These are phyloP conservation scores for Colletotrichum sp. DNA, from an alignment of 2,329 filamentous ascomycete genomes.

Conservation along the genomic window DNA sequence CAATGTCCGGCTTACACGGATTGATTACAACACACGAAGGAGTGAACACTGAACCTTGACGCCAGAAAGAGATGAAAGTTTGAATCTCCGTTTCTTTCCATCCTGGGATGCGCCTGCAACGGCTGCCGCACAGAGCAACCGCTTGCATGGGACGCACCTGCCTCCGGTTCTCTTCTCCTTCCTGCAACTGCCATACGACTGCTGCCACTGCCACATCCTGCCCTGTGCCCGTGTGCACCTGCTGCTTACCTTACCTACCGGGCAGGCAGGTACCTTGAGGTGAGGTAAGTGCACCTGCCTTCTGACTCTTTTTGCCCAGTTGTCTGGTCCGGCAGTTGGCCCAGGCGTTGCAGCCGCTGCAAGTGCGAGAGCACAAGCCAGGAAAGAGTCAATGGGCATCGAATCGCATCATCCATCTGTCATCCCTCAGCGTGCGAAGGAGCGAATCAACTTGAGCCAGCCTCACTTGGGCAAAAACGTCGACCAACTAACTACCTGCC, in stretches of 20 bases:
- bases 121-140: constrained; percentile 3
- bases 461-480: background rate
- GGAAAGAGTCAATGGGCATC: background rate
- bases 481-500: background rate
- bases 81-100: background rate
- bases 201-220: background rate
- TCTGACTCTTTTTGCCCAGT: background rate
- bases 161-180: background rate
- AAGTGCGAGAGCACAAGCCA: background rate
- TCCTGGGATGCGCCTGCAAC: background rate
- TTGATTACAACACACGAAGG: background rate
- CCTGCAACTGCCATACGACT: background rate
- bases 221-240: background rate
- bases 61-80: background rate
- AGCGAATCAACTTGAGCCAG: background rate
- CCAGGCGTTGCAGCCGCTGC: background rate
- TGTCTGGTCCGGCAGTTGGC: background rate
- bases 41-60: background rate
- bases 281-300: background rate
- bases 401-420: background rate
- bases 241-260: background rate
- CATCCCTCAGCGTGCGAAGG: background rate
- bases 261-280: background rate
- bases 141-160: constrained; percentile 10
- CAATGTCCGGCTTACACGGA: background rate